Evolutionary conservation across 2,329 filamentous ascomycete genomes (phyloP).

Genomic region (Aspergillus sp.): DNA sequence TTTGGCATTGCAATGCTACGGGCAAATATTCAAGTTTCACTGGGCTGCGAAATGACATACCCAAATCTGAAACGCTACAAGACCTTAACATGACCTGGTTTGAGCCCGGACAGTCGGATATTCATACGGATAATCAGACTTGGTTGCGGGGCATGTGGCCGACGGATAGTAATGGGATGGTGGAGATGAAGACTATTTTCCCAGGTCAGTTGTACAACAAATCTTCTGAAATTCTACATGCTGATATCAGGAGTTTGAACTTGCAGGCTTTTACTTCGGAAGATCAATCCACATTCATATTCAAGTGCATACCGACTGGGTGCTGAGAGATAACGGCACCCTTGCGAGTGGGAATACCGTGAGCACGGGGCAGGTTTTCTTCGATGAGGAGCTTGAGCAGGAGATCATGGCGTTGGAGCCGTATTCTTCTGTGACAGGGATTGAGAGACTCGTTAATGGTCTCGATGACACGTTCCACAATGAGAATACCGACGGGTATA

Average conservation of each 20-base stretch:
- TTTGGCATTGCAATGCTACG: constrained; percentile 50
- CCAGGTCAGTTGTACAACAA: constrained; percentile 29
- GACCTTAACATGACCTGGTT: constrained; percentile 18
- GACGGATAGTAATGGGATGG: constrained; percentile 49
- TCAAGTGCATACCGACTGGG: not conserved
- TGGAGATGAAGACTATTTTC: constrained; percentile 49
- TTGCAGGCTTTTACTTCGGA: not conserved
- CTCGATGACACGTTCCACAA: not conserved
- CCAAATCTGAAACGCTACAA: constrained; percentile 30
- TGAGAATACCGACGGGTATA: not conserved
- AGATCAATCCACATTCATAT: not conserved
- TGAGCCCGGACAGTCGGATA: constrained; percentile 22
- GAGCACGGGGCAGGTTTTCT: not conserved
- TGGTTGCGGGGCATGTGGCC: constrained; percentile 51
- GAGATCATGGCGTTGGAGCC: not conserved
- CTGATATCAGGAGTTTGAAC: no score
- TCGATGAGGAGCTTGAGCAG: not conserved
- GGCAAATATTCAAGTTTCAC: constrained; percentile 40
- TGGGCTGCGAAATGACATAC: constrained; percentile 31
- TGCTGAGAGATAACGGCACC: not conserved
- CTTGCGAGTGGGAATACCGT: not conserved
- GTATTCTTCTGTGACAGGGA: not conserved
- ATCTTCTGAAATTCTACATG: no score
- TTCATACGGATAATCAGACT: constrained; percentile 34
- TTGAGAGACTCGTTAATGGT: not conserved